phyloP scores from a whole-genome alignment of 2,329 filamentous ascomycete genomes.

The Epichloe sp. region DNA sequence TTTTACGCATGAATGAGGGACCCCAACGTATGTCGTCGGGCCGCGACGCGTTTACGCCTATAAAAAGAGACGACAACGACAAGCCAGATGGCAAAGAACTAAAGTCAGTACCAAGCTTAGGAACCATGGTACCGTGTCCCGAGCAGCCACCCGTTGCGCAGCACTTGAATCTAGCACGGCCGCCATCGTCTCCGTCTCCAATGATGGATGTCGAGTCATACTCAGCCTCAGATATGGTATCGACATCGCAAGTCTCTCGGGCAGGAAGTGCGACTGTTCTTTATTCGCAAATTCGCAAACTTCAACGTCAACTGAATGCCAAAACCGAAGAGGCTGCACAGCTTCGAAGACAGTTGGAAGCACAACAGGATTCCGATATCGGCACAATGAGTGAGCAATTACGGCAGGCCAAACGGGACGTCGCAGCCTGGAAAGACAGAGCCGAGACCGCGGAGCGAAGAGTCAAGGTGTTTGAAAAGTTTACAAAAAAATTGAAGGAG shows the following conservation, averaged over 20 bases:
- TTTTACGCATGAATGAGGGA: background rate
- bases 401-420: conserved; percentile 20
- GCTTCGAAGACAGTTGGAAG: conserved; percentile 32
- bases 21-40: background rate
- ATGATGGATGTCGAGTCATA: background rate
- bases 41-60: background rate
- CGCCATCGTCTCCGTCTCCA: conserved; percentile 17
- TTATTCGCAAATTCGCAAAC: conserved; percentile 33
- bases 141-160: conserved; percentile 27
- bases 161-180: conserved; percentile 22
- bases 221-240: background rate
- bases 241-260: conserved; percentile 4
- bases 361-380: conserved; percentile 28
- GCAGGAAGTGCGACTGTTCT: conserved; percentile 22
- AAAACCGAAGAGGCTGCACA: conserved; percentile 33
- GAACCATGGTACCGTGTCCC: conserved; percentile 24
- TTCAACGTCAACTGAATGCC: conserved; percentile 33
- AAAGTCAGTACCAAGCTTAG: conserved; percentile 18
- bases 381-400: conserved; percentile 36
- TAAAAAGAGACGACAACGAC: background rate
- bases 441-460: conserved; percentile 43
- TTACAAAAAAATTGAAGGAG: conserved; percentile 21
- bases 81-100: background rate
- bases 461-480: conserved; percentile 33
- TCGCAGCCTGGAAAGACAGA: conserved; percentile 36